Percentiles rank a stretch among this genome's conserved stretches.
Conservation (phyloP, 768 basidiomycete genomes). For the Russula earlei region DNA sequence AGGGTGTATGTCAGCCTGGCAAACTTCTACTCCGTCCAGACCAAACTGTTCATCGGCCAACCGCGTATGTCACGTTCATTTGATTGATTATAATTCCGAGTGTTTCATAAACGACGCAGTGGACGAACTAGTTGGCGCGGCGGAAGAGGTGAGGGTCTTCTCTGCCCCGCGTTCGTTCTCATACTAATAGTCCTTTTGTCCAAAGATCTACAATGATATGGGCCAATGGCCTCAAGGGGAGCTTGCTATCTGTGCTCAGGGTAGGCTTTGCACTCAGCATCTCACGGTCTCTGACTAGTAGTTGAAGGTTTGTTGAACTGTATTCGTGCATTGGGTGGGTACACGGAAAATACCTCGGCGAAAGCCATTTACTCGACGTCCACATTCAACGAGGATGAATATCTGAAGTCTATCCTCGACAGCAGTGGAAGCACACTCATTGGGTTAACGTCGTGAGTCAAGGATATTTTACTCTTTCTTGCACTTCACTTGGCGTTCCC, state of each 20-base stretch:
- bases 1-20: constrained; percentile 59
- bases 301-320: constrained; percentile 47
- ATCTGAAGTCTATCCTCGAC: constrained; percentile 35
- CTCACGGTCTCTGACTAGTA: background rate
- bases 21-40: constrained; percentile 43
- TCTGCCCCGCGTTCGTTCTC: background rate
- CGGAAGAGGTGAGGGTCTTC: constrained; percentile 45
- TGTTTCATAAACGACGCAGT: constrained; percentile 31
- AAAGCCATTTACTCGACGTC: constrained; percentile 53
- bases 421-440: constrained; percentile 42
- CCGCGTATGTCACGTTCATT: constrained; percentile 36
- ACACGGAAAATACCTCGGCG: constrained; percentile 39
- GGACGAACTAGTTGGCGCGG: constrained; percentile 43
- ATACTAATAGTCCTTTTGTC: background rate
- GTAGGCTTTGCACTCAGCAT: constrained; percentile 27
- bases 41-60: constrained; percentile 50
- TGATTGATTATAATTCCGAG: background rate
- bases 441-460: constrained; percentile 48
- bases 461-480: background rate
- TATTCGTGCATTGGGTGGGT: constrained; percentile 54
- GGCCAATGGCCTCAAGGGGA: constrained; percentile 47
- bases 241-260: constrained; percentile 42
- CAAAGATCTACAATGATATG: constrained; percentile 47
- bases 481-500: background rate
- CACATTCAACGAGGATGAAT: constrained; percentile 47